Percentiles rank a stretch among this genome's conserved stretches.
Evolutionary conservation across 371 early-diverging fungal genomes (phyloP).

Genomic region (Mortierella sp.): DNA sequence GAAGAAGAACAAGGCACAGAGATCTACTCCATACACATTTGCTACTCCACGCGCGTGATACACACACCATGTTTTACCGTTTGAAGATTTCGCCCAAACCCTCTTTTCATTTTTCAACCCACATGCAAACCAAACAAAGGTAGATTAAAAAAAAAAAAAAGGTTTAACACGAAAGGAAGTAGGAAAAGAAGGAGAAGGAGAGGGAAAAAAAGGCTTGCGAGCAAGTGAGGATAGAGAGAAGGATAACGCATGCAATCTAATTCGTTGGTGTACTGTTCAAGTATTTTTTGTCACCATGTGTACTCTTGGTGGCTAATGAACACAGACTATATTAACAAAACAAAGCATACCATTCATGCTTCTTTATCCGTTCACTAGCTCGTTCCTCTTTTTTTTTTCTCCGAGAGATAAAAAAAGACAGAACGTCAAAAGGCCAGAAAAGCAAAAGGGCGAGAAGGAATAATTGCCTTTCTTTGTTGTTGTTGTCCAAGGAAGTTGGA

Average conservation of each 20-base stretch:
- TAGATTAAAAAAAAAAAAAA: no score
- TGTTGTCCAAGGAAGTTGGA: neutral
- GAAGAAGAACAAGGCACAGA: no score
- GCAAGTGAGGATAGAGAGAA: neutral
- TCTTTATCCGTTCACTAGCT: neutral
- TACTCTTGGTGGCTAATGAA: neutral
- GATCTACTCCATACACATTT: no score
- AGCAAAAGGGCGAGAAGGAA: conserved; percentile 18
- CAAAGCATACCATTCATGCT: neutral
- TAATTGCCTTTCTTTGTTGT: neutral
- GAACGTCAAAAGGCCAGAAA: conserved; percentile 16
- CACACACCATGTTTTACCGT: no score
- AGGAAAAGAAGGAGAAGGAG: neutral
- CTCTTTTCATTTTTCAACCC: no score
- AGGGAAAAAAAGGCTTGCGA: neutral
- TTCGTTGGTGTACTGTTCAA: neutral
- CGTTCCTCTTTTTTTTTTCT: conserved; percentile 2
- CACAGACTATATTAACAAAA: neutral
- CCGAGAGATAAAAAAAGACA: conserved; percentile 1
- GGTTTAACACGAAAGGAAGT: no score
- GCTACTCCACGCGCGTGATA: no score
- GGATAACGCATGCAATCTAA: neutral
- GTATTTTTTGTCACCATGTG: neutral
- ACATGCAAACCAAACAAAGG: no score
- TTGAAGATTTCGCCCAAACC: no score